A percentile compares a stretch with the other conserved stretches of the same genome.
Conservation (phyloP, 768 basidiomycete species). For the Mycena metata region DNA sequence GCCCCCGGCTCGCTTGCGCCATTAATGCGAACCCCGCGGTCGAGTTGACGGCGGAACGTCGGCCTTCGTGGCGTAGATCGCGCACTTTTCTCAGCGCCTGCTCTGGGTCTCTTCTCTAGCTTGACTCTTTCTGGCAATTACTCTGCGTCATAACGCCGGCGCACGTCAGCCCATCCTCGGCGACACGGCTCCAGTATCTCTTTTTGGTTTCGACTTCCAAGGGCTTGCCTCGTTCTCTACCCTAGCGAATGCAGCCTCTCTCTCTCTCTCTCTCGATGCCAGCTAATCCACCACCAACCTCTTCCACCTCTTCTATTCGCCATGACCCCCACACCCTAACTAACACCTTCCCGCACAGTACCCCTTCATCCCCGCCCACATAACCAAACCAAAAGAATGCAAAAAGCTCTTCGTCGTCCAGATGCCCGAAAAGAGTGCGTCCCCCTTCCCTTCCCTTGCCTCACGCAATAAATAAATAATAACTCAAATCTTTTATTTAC, state of each 20-base stretch:
- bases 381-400: conserved; percentile 98
- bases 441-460: not conserved
- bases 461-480: not conserved
- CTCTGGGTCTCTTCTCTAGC: no score
- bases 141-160: no score
- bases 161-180: no score
- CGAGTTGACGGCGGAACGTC: no score
- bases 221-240: no score
- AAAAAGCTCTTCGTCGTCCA: conserved; percentile 96
- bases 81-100: no score
- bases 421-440: conserved; percentile 94
- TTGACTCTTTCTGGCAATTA: no score
- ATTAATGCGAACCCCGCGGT: not conserved
- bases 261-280: no score
- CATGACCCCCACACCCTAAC: not conserved
- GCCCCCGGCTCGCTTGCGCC: conserved; percentile 5
- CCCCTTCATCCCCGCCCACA: conserved; percentile 94
- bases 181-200: no score
- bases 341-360: conserved; percentile 65
- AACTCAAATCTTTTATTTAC: not conserved
- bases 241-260: no score
- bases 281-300: not conserved
- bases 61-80: no score
- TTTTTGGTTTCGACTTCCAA: no score
- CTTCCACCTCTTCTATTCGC: not conserved